Evolutionary conservation across 371 early-diverging fungal genomes (phyloP).

Genomic region (Mucor piriformis): DNA sequence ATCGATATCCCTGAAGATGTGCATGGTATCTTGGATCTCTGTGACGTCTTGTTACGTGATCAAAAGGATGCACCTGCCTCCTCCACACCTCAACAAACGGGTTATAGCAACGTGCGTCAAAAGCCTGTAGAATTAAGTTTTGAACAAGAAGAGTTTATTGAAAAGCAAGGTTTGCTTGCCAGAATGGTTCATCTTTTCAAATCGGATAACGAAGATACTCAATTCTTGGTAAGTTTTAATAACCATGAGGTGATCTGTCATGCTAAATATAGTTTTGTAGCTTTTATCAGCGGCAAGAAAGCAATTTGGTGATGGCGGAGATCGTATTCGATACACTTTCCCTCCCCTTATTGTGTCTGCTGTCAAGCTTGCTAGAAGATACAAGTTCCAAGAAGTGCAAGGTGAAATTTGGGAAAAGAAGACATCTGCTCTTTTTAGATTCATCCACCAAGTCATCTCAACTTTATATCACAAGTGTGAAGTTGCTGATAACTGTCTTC

Average conservation of each 20-base stretch:
- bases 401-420: conserved; percentile 70
- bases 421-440: conserved; percentile 67
- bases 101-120: conserved; percentile 13
- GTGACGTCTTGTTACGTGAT: conserved; percentile 79
- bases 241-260: neutral
- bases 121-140: conserved; percentile 6
- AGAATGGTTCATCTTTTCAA: conserved; percentile 80
- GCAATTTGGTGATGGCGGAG: conserved; percentile 83
- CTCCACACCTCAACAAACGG: conserved; percentile 3
- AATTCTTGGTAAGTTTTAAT: conserved; percentile 57
- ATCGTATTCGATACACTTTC: conserved; percentile 84
- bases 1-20: conserved; percentile 80
- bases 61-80: conserved; percentile 63
- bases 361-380: conserved; percentile 69
- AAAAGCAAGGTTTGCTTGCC: conserved; percentile 77
- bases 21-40: conserved; percentile 80
- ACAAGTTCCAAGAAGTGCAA: conserved; percentile 51
- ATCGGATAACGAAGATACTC: conserved; percentile 64
- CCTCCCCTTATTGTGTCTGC: conserved; percentile 79
- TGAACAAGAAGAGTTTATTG: conserved; percentile 74
- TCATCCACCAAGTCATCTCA: conserved; percentile 75
- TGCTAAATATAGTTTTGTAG: conserved; percentile 26
- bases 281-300: conserved; percentile 78
- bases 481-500: conserved; percentile 71
- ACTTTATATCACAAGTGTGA: conserved; percentile 68